Base-by-base conservation (phyloP, 2,329 filamentous ascomycete genomes). In the Fusarium foetens region DNA sequence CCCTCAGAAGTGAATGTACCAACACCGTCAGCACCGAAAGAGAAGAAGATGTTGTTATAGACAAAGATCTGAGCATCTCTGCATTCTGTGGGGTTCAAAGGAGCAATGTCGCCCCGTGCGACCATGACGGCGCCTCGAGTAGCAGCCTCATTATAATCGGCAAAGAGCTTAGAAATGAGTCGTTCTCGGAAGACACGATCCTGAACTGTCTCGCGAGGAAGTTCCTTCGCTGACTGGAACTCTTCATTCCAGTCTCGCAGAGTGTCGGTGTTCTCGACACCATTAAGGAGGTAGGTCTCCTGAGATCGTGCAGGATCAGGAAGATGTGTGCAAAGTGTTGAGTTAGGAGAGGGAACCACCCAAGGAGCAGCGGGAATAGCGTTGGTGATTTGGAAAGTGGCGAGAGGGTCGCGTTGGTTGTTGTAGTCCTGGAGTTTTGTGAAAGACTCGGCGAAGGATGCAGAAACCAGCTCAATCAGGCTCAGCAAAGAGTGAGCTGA, bases 41-140 rank as follows among this genome's bases (percentile, higher is more conserved):
- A 98, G 86, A 97, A 99, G 86, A 99, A 99, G 75, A 99, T 94
- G 83, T 99, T 99, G 87, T 98, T 98, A 86, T 98, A 98, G 29
- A 99, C 95, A 78, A 97, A 99, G 73, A 99, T 99, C 81, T 99
- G 96, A 8, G 96, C 96, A 81, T 99, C 95, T 74, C 88, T 90
- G 71, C 88, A 91, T 83, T 99, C 96, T 1, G 95, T 98, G 11
- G 96, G 97, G 84, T 99, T 99, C 60, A 99, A 84, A 11, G 96
- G 94, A 25, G 94, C 91, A 71, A 99, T 93, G 81, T 99, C 96
- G 59, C 96, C 96, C 63, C 94, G 90, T 29, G 95, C 95, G 59
- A 99, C 95, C 74, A 98, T 86, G 49, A 98, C 93, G 36, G 96
- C 95, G 70, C 96, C 96, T 69, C 94, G 91, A 43, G 94, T 93